A percentile compares a stretch with the other conserved stretches of the same genome.
Evolutionary conservation across 2,329 filamentous ascomycete species (phyloP).

Genomic region (Cryphonectria radicalis): DNA sequence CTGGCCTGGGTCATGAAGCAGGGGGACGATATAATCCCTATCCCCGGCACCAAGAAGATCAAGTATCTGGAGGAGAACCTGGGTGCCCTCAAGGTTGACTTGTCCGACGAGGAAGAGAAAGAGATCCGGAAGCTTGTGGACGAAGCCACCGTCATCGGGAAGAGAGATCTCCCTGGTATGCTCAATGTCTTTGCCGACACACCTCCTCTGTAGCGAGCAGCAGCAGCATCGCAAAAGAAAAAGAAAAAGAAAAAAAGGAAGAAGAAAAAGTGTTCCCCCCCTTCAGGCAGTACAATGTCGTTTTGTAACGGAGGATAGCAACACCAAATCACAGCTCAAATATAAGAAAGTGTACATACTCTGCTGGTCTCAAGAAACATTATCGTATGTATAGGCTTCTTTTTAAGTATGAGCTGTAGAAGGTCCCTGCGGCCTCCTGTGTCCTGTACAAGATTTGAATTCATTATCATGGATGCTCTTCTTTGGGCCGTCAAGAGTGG

Average conservation of each 20-base stretch:
- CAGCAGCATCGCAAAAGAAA: too few species aligned
- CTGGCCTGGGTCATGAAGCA: conserved; percentile 68
- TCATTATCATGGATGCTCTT: neutral
- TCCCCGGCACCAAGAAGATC: conserved; percentile 54
- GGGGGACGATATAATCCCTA: conserved; percentile 64
- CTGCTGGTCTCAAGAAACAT: neutral
- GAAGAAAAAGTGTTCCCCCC: too few species aligned
- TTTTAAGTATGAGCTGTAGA: neutral
- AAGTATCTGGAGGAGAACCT: conserved; percentile 53
- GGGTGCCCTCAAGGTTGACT: conserved; percentile 38
- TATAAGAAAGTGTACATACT: neutral
- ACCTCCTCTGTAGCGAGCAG: conserved; percentile 4
- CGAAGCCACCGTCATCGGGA: neutral
- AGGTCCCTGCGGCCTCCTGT: neutral
- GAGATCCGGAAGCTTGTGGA: conserved; percentile 36
- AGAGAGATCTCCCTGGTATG: neutral
- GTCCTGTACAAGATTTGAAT: neutral
- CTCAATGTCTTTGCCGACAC: conserved; percentile 16
- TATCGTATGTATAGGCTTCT: neutral
- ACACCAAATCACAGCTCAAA: neutral
- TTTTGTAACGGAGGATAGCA: too few species aligned
- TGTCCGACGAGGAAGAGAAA: conserved; percentile 42
- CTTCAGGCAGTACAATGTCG: too few species aligned
- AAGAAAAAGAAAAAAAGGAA: too few species aligned
- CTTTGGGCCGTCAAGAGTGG: neutral